phyloP scores from a whole-genome alignment of 2,329 filamentous ascomycete species.

The Colletotrichum sp. region DNA sequence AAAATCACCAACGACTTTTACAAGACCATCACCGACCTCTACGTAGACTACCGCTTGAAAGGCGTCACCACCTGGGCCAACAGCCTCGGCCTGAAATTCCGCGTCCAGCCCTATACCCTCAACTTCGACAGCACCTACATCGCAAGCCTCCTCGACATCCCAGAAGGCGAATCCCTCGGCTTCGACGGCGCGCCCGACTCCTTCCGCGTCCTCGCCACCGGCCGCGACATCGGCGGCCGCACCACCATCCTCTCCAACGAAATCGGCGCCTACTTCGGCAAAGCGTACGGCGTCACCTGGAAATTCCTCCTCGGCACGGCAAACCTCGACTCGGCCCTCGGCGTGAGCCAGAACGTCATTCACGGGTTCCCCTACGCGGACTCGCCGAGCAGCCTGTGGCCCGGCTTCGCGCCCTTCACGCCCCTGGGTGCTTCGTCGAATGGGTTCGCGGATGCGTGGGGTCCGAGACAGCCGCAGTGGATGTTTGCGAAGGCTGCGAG shows the following conservation, averaged over 20 bases:
- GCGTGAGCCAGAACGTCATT: background rate
- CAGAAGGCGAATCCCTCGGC: background rate
- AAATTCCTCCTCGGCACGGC: background rate
- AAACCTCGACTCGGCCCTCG: background rate
- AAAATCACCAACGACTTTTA: background rate
- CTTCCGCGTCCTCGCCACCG: background rate
- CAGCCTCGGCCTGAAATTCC: background rate
- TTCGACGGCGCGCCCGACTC: background rate
- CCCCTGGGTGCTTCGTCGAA: background rate
- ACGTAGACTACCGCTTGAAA: background rate
- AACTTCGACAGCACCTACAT: background rate
- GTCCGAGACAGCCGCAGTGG: background rate
- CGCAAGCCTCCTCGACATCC: background rate
- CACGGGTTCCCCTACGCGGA: background rate
- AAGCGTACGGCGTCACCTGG: background rate
- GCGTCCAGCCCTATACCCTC: background rate
- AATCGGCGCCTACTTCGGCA: background rate
- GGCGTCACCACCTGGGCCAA: background rate
- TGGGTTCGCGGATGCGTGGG: background rate
- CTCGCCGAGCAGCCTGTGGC: background rate
- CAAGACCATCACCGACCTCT: background rate
- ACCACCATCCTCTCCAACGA: background rate
- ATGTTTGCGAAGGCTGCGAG: background rate
- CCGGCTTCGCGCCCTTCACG: background rate
- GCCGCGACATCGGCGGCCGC: background rate